Evolutionary conservation across 148 eudicot genomes (phyloP).

Genomic region (Rhododendron henanense): DNA sequence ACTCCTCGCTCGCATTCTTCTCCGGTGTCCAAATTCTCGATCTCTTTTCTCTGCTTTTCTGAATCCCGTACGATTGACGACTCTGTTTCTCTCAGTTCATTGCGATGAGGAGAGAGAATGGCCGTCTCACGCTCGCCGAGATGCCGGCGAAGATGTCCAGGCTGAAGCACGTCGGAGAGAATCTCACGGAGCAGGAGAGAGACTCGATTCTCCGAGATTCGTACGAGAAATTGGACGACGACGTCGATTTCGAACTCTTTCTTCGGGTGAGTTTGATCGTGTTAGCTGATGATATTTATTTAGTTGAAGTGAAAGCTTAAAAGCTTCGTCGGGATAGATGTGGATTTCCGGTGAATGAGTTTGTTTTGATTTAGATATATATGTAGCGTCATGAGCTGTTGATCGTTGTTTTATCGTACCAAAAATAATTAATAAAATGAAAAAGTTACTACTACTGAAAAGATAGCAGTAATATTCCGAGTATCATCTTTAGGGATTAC

Average conservation of each 20-base stretch:
- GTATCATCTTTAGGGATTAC: too few species aligned
- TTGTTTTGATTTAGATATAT: neutral
- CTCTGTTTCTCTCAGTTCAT: conserved; percentile 46
- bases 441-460: too few species aligned
- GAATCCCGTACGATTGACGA: neutral
- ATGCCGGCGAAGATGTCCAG: conserved; percentile 82
- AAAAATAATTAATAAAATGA: too few species aligned
- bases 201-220: conserved; percentile 61
- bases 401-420: too few species aligned
- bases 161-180: conserved; percentile 84
- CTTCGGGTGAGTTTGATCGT: conserved; percentile 49
- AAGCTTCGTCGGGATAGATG: neutral
- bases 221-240: conserved; percentile 55
- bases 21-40: neutral
- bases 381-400: neutral
- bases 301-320: neutral
- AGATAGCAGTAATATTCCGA: too few species aligned
- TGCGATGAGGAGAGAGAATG: conserved; percentile 84
- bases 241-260: conserved; percentile 95
- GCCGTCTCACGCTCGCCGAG: conserved; percentile 72
- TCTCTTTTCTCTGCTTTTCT: neutral
- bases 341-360: neutral
- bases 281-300: neutral
- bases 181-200: conserved; percentile 73
- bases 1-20: neutral